Conservation (phyloP, 2,329 filamentous ascomycete species). For the Tolypocladium tundrense region DNA sequence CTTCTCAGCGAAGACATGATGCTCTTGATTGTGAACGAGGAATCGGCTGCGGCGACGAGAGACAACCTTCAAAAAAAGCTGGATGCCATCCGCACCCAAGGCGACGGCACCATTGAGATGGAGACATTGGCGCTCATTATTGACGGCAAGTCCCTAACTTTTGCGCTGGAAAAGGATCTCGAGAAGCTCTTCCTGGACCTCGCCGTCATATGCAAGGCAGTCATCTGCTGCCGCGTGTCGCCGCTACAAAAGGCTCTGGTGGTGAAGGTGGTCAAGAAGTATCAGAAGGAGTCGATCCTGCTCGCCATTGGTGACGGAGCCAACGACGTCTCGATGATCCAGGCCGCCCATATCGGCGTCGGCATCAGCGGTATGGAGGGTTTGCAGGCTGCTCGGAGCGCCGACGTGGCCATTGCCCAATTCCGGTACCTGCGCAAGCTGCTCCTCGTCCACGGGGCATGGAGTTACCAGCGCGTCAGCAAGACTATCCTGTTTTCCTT, state of each 20-base stretch:
- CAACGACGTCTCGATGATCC: constrained; percentile 99
- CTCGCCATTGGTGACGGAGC: constrained; percentile 95
- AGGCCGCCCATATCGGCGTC: constrained; percentile 94
- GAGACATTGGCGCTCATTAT: constrained; percentile 89
- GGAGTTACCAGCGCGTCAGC: constrained; percentile 95
- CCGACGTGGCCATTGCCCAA: constrained; percentile 90
- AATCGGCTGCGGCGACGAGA: constrained; percentile 64
- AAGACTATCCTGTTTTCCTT: constrained; percentile 98
- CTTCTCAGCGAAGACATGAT: constrained; percentile 98
- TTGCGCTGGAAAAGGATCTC: constrained; percentile 82
- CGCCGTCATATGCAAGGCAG: constrained; percentile 94
- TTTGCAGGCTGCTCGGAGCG: constrained; percentile 89
- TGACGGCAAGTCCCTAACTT: constrained; percentile 92
- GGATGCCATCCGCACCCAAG: constrained; percentile 78
- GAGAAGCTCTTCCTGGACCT: constrained; percentile 91
- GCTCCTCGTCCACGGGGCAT: constrained; percentile 86
- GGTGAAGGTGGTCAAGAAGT: constrained; percentile 93
- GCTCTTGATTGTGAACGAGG: constrained; percentile 90
- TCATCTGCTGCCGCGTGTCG: constrained; percentile 95
- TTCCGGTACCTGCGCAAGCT: constrained; percentile 93
- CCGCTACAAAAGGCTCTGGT: constrained; percentile 95
- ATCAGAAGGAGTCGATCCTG: constrained; percentile 79
- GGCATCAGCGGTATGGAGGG: constrained; percentile 97
- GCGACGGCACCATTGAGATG: constrained; percentile 63
- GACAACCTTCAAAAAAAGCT: constrained; percentile 91